Percentiles rank a stretch among this genome's conserved stretches.
Conservation (phyloP, 148 eudicot species). For the Rhododendron vialii region DNA sequence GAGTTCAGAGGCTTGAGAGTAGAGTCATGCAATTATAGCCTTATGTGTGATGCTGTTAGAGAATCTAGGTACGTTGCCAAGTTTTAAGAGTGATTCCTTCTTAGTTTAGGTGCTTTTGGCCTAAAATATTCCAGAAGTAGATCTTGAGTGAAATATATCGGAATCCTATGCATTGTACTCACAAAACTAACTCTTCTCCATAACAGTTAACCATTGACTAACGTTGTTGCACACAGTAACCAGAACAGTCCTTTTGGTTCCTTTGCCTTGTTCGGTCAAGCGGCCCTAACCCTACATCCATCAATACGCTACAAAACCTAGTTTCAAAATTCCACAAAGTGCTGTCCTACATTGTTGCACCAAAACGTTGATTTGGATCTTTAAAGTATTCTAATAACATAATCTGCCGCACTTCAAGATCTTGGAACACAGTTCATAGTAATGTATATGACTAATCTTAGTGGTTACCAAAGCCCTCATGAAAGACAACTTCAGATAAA, state of each 20-base stretch:
- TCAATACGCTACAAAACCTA: background rate
- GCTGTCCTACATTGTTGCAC: background rate
- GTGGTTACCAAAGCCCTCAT: background rate
- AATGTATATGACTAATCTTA: background rate
- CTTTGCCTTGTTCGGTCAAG: background rate
- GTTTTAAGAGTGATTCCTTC: background rate
- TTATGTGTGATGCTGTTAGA: background rate
- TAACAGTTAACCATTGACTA: background rate
- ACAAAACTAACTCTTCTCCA: background rate
- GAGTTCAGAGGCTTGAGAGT: background rate
- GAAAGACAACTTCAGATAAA: background rate
- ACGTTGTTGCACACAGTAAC: background rate
- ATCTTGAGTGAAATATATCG: background rate
- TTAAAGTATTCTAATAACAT: background rate
- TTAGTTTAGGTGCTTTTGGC: background rate
- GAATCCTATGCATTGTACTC: background rate
- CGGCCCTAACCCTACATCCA: background rate
- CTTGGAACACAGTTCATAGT: background rate
- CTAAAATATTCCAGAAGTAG: background rate
- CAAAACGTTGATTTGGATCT: background rate
- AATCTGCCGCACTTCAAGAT: background rate
- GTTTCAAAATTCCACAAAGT: background rate
- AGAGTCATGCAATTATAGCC: background rate
- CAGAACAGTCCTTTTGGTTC: background rate
- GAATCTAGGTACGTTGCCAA: background rate